Evolutionary conservation across 2,329 filamentous ascomycete genomes (phyloP), one percentile per base, ranked within the genome.

Genomic region (Fusarium gaditjirri): DNA sequence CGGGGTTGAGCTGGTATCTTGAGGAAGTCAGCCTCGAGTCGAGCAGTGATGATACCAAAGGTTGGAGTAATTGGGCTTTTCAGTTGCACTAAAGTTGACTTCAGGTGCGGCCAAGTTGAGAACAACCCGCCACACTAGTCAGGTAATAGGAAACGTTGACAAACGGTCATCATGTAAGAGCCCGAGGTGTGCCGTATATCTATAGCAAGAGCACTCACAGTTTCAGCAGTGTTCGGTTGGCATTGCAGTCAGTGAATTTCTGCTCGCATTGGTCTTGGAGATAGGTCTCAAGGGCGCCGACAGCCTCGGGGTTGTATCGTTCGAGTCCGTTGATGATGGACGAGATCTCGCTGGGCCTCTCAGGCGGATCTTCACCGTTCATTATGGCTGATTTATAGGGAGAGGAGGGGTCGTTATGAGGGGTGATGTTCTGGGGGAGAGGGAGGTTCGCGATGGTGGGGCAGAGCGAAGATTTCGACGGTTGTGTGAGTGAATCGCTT

Each of bases 1-100:
- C 95, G 57, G 96, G 96, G 90, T 99, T 99, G 86, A 99, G 97
- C 87, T 99, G 97, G 89, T 99, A 99, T 75, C 96, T 99, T 78
- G 70, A 65, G 66, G 65, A 21, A 17, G 63, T 77, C 47, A 77
- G 76, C 63, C 52, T 71, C 42, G 36, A 47, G 49, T 39, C n/a
- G 25, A 44, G 31, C 52, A 54, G 33, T 49, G 42, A 42, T 55
- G 47, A n/a, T 27, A 57, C 21, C 38, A 23, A n/a, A 49, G 23
- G 41, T 47, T 42, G 35, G 55, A 33, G 39, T 53, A 57, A 68
- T 61, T 57, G 65, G 70, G 75, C 72, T 67, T 80, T 66, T 95
- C 92, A 94, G 92, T 91, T 90, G 91, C 86, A 92, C 89, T 92
- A 91, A 91, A 74, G 80, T 81, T 86, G 83, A 89, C 92, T 91